Percentiles rank a stretch among this genome's conserved stretches.
phyloP scores from a whole-genome alignment of 352 stramenopile genomes.

The Globisporangium solare region DNA sequence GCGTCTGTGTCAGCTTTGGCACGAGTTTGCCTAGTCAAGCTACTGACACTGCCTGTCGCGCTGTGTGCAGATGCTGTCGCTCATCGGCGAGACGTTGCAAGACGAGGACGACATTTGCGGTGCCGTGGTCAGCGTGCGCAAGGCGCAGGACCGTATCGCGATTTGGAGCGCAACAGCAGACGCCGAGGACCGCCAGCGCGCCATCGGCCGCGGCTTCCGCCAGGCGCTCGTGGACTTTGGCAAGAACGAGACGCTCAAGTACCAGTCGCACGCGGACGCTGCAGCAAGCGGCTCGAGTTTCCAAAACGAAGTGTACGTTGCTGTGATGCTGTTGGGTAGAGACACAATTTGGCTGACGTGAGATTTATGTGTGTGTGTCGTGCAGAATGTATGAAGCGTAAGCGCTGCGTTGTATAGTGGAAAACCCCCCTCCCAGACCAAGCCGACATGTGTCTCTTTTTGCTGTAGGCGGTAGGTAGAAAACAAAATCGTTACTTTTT shows the following conservation, averaged over 20 bases:
- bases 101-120: slow-evolving; percentile 93
- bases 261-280: slow-evolving; percentile 83
- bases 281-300: slow-evolving; percentile 87
- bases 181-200: slow-evolving; percentile 68
- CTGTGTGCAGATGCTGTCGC: slow-evolving; percentile 81
- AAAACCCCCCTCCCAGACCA: background rate
- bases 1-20: slow-evolving; percentile 7
- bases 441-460: slow-evolving; percentile 1
- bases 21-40: too few relatives aligned
- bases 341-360: too few relatives aligned
- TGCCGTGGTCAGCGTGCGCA: slow-evolving; percentile 94
- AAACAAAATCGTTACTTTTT: slow-evolving; percentile 11
- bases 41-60: slow-evolving; percentile 3
- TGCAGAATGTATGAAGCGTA: slow-evolving; percentile 85
- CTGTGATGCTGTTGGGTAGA: background rate
- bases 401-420: slow-evolving; percentile 6
- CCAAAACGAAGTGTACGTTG: slow-evolving; percentile 88
- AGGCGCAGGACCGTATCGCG: slow-evolving; percentile 93
- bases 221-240: slow-evolving; percentile 74
- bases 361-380: slow-evolving; percentile 9
- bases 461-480: slow-evolving; percentile 12
- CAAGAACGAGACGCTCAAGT: slow-evolving; percentile 89
- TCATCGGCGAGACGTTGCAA: slow-evolving; percentile 96
- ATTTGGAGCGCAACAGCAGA: slow-evolving; percentile 91
- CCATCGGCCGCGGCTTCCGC: slow-evolving; percentile 78